Evolutionary conservation across 148 eudicot species (phyloP), one percentile per base, ranked within the genome.

Genomic region (Nepenthes gracilis): DNA sequence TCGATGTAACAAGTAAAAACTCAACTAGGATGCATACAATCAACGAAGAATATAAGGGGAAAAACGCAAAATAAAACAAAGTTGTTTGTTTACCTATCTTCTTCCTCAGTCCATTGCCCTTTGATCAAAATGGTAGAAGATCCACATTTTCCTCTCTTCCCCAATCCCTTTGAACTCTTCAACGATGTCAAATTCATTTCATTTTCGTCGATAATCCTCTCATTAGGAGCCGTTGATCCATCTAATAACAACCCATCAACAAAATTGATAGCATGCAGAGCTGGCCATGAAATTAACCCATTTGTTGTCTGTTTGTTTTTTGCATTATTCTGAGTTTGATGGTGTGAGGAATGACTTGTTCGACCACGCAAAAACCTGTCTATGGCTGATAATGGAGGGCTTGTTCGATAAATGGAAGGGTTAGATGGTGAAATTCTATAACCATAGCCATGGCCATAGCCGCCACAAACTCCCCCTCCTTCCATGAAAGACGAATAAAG

Each of bases 81-180:
- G 35, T 47, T 32, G 53, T 33, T 49, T 49, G 36, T 14, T 38
- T 14, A 85, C 96, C 85, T 79, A 58, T 89, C 93, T 68, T 89
- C 93, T 64, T 77, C 76, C 6, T 67, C 72, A 0, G 83, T 81
- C 96, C 96, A 88, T 55, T 81, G 89, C 9, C 96, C 86, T 72
- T 83, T 85, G 64, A 74, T 74, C 63, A 70, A 38, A 50, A 33
- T 54, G 9, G 58, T 40, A 13, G 58, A 55, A 55, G 58, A 49
- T 1, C 34, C 37, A 43, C 47, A 36, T 14, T 66, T 77, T 13
- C 23, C 43, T 36, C 36, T 77, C 67, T 33, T 77, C 45, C 33
- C 64, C 3, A 38, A 58, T 45, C 68, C 38, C 45, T 36, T 55
- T 32, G 2, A 8, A 35, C n/a, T 55, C 58, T 55, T 35, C 6